phyloP scores from a whole-genome alignment of 2,329 filamentous ascomycete genomes.

The Xylariaceae sp. region DNA sequence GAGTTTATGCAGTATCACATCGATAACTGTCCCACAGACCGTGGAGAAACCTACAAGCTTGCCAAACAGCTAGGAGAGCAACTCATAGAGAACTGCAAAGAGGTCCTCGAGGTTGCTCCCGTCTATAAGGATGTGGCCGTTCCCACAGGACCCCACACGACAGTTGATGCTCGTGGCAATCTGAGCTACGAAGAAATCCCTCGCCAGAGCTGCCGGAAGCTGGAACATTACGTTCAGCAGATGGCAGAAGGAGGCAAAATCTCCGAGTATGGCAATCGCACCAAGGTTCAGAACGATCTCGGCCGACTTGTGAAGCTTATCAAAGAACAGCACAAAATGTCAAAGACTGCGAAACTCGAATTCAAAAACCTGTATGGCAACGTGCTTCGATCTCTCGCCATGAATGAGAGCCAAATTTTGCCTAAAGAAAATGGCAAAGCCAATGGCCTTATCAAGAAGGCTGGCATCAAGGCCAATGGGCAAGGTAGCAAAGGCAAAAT shows the following conservation, averaged over 20 bases:
- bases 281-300: conserved; percentile 95
- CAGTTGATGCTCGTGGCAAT: conserved; percentile 87
- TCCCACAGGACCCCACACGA: conserved; percentile 87
- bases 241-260: conserved; percentile 99
- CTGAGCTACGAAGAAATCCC: conserved; percentile 87
- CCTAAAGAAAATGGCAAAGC: conserved; percentile 75
- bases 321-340: conserved; percentile 95
- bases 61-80: conserved; percentile 90
- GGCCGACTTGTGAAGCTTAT: conserved; percentile 97
- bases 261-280: conserved; percentile 95
- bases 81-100: conserved; percentile 96
- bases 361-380: conserved; percentile 95
- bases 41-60: conserved; percentile 96
- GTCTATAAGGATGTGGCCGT: conserved; percentile 95
- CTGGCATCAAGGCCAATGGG: conserved; percentile 47
- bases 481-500: conserved; percentile 76
- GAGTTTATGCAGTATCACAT: conserved; percentile 99
- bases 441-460: conserved; percentile 46
- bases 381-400: conserved; percentile 86
- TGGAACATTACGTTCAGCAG: conserved; percentile 97
- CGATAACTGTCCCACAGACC: conserved; percentile 94
- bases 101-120: conserved; percentile 77
- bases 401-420: conserved; percentile 98
- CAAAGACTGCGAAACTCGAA: conserved; percentile 91
- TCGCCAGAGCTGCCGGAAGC: conserved; percentile 84